Evolutionary conservation across 1,284 basidiomycete species (phyloP).

Genomic region (Lentinula novae-zelandiae): DNA sequence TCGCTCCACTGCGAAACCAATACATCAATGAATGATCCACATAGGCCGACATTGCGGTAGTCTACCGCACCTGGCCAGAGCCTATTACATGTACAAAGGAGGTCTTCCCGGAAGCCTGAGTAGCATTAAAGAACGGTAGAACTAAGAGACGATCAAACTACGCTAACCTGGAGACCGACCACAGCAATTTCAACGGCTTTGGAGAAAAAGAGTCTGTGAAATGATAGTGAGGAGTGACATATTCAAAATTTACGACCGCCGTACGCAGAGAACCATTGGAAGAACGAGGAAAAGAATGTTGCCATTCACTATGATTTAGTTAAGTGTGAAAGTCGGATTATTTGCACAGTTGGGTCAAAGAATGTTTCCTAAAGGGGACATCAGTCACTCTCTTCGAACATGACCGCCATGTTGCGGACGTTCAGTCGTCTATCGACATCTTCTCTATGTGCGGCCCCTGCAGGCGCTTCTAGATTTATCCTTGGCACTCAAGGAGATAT

Average conservation of each 20-base stretch:
- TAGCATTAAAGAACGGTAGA: conserved; percentile 10
- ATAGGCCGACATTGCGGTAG: not conserved
- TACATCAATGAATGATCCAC: not conserved
- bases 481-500: not conserved
- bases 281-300: conserved; percentile 60
- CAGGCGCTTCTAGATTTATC: not conserved
- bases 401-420: conserved; percentile 7
- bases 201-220: conserved; percentile 73
- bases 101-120: conserved; percentile 89
- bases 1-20: conserved; percentile 69
- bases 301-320: conserved; percentile 39
- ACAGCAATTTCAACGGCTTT: conserved; percentile 91
- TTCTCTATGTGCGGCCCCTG: not conserved
- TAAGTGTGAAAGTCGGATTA: not conserved
- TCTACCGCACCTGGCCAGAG: conserved; percentile 65
- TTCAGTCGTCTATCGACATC: not conserved
- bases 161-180: conserved; percentile 82
- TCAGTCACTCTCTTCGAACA: not conserved
- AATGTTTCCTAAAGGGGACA: not conserved
- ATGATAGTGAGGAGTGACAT: not conserved
- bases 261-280: conserved; percentile 68
- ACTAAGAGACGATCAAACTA: conserved; percentile 16
- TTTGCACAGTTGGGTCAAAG: not conserved
- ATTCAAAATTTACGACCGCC: conserved; percentile 13
- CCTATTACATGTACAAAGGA: conserved; percentile 91